Base-by-base conservation (phyloP, 2,329 filamentous ascomycete species). In the Calonectria ilicicola region DNA sequence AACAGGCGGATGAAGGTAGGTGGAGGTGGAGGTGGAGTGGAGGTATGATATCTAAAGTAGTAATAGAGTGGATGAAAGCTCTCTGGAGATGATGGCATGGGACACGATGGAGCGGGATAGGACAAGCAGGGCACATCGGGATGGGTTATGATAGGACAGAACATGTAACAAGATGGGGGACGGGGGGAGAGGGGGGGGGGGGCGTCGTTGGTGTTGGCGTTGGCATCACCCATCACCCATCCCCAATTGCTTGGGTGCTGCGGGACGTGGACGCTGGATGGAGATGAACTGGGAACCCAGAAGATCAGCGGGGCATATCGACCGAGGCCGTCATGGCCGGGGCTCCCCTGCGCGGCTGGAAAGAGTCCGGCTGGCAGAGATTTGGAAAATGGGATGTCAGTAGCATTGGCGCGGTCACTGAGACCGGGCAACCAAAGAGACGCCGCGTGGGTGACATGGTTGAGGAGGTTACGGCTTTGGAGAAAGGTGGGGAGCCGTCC, bases 231-330 rank as follows among this genome's bases (percentile, higher is more conserved):
- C 75, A 79, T 78, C 77, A 79, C 75, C 70, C 66, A 75, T 74
- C 77, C 75, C 77, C 72, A 73, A 58, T 53, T 71, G 69, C 64
- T 58, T 53, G 29, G 51, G 51, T 60, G 64, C 64, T 51, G 58
- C 58, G 51, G 65, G 65, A 60, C 65, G 40, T 67, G 65, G 42
- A 49, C 42, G 65, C 49, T 44, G 65, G 65, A 67, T 67, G 71
- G 70, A 69, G 63, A 74, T 69, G 70, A 76, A 75, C 67, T 70
- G 72, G 73, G 76, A 79, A 62, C 65, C 65, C 21, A 62, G 65
- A 47, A 74, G 77, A 79, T 79, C 77, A 76, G 76, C 76, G 77
- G 77, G 75, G 77, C 71, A 75, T 74, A 77, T 79, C 77, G 77
- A 76, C 76, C 77, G 77, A 79, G 77, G 77, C 72, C 72, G 72